Conservation (phyloP, 2,329 filamentous ascomycete species). For the Talaromyces atroroseus region DNA sequence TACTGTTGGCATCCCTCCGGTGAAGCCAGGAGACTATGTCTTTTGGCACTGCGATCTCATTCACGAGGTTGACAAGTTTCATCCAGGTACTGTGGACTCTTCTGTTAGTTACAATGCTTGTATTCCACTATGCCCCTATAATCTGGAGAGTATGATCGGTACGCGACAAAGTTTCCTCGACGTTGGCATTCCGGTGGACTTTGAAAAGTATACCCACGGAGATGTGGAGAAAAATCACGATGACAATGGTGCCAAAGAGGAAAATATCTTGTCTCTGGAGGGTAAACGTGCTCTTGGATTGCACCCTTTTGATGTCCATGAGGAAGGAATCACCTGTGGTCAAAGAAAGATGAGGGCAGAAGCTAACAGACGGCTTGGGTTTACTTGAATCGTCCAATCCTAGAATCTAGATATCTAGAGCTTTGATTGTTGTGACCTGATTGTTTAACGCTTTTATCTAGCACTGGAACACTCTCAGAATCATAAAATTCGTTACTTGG, state of each 20-base stretch:
- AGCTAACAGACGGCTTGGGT: conserved; percentile 13
- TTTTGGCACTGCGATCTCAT: conserved; percentile 24
- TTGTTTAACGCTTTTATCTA: too few species aligned
- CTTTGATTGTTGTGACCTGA: too few species aligned
- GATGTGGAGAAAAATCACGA: conserved; percentile 15
- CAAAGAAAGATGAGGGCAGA: conserved; percentile 15
- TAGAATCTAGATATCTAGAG: too few species aligned
- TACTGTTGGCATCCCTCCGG: conserved; percentile 19
- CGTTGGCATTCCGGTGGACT: conserved; percentile 15
- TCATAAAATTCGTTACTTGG: too few species aligned
- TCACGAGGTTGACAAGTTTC: conserved; percentile 20
- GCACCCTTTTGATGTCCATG: conserved; percentile 17
- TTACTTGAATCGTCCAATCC: background rate
- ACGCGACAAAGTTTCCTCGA: conserved; percentile 15
- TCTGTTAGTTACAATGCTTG: conserved; percentile 21
- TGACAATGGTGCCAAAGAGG: conserved; percentile 15
- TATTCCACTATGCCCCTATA: conserved; percentile 18
- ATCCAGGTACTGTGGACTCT: conserved; percentile 20
- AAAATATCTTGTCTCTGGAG: conserved; percentile 16
- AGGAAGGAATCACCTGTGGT: conserved; percentile 16
- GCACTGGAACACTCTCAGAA: too few species aligned
- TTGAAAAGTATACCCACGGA: conserved; percentile 5
- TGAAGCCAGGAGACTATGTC: conserved; percentile 21
- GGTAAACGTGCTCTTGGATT: conserved; percentile 18
- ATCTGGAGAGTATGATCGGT: conserved; percentile 15